Conservation (phyloP, 148 eudicot genomes). For the Linanthus parryae region DNA sequence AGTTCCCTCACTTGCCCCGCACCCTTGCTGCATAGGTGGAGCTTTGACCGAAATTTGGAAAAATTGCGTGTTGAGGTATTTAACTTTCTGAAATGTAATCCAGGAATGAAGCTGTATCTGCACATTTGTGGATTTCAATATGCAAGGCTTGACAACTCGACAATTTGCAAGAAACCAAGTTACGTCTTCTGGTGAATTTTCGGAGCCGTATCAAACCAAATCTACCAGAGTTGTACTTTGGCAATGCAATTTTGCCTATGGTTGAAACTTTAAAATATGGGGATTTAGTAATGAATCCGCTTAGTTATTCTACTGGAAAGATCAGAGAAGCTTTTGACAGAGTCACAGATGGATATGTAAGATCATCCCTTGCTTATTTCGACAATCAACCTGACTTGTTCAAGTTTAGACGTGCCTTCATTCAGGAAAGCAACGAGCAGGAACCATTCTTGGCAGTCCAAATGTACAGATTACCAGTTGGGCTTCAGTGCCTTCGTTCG, state of each 20-base stretch:
- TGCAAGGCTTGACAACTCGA: constrained; percentile 14
- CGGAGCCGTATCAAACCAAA: constrained; percentile 13
- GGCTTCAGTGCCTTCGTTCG: constrained; percentile 15
- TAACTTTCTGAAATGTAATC: too few relatives aligned
- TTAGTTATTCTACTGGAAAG: constrained; percentile 13
- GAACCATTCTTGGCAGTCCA: constrained; percentile 21
- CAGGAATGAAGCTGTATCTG: constrained; percentile 14
- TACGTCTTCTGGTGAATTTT: constrained; percentile 3
- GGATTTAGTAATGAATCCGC: constrained; percentile 6
- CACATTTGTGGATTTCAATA: constrained; percentile 18
- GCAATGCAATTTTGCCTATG: constrained; percentile 11
- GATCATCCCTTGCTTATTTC: constrained; percentile 5
- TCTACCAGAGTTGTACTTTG: constrained; percentile 16
- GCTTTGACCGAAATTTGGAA: too few relatives aligned
- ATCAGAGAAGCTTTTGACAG: constrained; percentile 17
- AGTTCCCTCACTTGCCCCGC: too few relatives aligned
- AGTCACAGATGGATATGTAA: constrained; percentile 18
- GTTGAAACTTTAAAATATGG: not conserved
- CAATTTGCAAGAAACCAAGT: constrained; percentile 7
- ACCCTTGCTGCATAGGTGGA: too few relatives aligned
- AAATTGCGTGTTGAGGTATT: too few relatives aligned
- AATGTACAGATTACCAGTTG: constrained; percentile 24
- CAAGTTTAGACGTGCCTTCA: not conserved
- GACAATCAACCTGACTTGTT: constrained; percentile 10
- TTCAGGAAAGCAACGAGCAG: not conserved